Evolutionary conservation across 2,329 filamentous ascomycete genomes (phyloP), one percentile per base, ranked within the genome.

Genomic region (Apiospora aurea): DNA sequence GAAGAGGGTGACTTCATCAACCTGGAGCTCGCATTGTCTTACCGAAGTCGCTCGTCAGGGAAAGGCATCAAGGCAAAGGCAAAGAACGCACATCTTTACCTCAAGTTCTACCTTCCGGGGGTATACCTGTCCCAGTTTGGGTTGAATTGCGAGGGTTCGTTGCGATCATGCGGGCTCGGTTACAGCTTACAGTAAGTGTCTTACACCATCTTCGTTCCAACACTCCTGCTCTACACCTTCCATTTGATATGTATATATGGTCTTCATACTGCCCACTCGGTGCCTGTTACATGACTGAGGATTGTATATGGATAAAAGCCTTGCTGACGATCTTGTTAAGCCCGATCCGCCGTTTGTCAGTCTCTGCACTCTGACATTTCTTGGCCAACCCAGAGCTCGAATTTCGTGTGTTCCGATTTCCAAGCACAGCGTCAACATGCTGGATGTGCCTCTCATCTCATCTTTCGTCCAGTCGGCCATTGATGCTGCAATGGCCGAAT

Each of bases 1-100:
- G 92, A 94, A 79, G 91, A 94, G 78, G 92, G 92, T 14, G 92
- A 94, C 74, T 94, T 94, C 76, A 87, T 94, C 79, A 95, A 95
- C 77, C 82, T 95, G 70, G 93, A 95, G 78, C 83, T 94, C 21
- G 92, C 91, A 0, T 92, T 95, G 76, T 90, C 93, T 1, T 95
- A 95, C 79, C 87, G 91, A 47, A 89, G 90, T 13, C 86, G 90
- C 43, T 88, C 89, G 0, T 88, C 87, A 11, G 87, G 87, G 43
- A 90, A 88, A 74, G 89, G 87, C 2, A 84, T 93, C 74, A 86
- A 85, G 74, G 84, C 85, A 69, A 91, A 92, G 74, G 87, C 91
- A 21, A 92, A 93, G 77, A 93, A 93, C 76, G 92, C 92, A 44
- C 92, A 94, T 80, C 83, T 94, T 0, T 91, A 90, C 74, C 84